phyloP scores from a whole-genome alignment of 192 early-diverging fungal genomes.

The Spizellomyces sp. region DNA sequence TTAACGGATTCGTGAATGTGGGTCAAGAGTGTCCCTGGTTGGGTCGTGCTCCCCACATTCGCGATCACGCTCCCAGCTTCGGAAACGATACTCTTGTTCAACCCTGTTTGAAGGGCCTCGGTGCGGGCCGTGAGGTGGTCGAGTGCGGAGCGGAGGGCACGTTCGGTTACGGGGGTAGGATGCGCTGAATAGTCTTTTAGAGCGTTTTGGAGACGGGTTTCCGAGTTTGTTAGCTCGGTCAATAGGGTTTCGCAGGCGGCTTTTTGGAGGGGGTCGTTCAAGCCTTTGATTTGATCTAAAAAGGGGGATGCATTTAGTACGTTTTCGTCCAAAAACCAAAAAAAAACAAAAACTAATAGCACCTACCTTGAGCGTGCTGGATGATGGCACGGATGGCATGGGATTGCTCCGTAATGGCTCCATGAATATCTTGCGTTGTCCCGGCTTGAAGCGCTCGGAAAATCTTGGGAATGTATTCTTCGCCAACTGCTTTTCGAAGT shows the following conservation, averaged over 20 bases:
- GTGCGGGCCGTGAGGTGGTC: slow-evolving; percentile 18
- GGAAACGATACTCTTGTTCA: slow-evolving; percentile 32
- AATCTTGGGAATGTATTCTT: slow-evolving; percentile 19
- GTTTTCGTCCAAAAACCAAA: too few relatives aligned
- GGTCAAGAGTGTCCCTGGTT: slow-evolving; percentile 15
- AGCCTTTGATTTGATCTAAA: slow-evolving; percentile 9
- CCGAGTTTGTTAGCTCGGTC: slow-evolving; percentile 16
- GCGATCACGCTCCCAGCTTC: slow-evolving; percentile 22
- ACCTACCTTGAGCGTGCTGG: slow-evolving; percentile 23
- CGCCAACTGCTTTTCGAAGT: slow-evolving; percentile 11
- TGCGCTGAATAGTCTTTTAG: neutral
- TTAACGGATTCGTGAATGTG: slow-evolving; percentile 23
- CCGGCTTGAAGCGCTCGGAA: slow-evolving; percentile 12
- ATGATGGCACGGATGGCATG: slow-evolving; percentile 20
- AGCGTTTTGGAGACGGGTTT: slow-evolving; percentile 17
- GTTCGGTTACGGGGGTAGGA: slow-evolving; percentile 17
- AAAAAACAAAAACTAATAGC: too few relatives aligned
- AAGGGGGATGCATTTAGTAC: too few relatives aligned
- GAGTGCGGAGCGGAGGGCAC: slow-evolving; percentile 13
- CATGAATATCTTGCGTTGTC: slow-evolving; percentile 4
- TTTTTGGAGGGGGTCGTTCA: slow-evolving; percentile 21
- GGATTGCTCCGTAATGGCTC: slow-evolving; percentile 20
- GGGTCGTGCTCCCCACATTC: slow-evolving; percentile 15
- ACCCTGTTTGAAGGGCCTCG: slow-evolving; percentile 29
- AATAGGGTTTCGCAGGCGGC: slow-evolving; percentile 16